Evolutionary conservation across 345 rosid species (phyloP).

Genomic region (Bretschneidera sinensis): DNA sequence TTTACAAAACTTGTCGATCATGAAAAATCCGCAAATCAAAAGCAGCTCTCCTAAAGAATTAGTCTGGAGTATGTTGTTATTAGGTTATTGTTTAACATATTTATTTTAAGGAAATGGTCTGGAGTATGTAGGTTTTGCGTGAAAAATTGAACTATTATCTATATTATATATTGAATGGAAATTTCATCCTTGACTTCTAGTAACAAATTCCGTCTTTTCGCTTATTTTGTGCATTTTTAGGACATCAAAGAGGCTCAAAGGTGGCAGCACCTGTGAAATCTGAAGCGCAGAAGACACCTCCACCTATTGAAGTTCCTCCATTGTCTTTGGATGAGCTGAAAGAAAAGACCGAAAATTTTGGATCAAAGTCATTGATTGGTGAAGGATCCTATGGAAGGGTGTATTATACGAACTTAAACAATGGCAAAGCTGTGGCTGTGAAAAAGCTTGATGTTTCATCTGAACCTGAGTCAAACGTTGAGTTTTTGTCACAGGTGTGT

Average conservation of each 20-base stretch:
- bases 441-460: slow-evolving; percentile 88
- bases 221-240: slow-evolving; percentile 29
- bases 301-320: slow-evolving; percentile 78
- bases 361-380: slow-evolving; percentile 93
- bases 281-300: slow-evolving; percentile 60
- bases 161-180: not conserved
- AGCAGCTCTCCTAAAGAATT: too few relatives aligned
- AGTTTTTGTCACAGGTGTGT: slow-evolving; percentile 84
- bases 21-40: too few relatives aligned
- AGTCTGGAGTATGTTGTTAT: too few relatives aligned
- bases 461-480: slow-evolving; percentile 69
- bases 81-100: too few relatives aligned
- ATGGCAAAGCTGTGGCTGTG: slow-evolving; percentile 71
- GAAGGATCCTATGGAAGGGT: slow-evolving; percentile 99
- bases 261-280: slow-evolving; percentile 49
- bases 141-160: not conserved
- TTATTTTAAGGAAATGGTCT: too few relatives aligned
- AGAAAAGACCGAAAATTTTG: slow-evolving; percentile 87
- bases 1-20: too few relatives aligned
- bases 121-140: too few relatives aligned
- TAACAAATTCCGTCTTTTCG: not conserved
- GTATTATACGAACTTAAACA: slow-evolving; percentile 62
- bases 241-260: slow-evolving; percentile 49
- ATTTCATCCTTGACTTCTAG: not conserved
- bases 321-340: slow-evolving; percentile 68